Conservation (phyloP, 495 filamentous ascomycete genomes). For the Pyronema omphalodes region DNA sequence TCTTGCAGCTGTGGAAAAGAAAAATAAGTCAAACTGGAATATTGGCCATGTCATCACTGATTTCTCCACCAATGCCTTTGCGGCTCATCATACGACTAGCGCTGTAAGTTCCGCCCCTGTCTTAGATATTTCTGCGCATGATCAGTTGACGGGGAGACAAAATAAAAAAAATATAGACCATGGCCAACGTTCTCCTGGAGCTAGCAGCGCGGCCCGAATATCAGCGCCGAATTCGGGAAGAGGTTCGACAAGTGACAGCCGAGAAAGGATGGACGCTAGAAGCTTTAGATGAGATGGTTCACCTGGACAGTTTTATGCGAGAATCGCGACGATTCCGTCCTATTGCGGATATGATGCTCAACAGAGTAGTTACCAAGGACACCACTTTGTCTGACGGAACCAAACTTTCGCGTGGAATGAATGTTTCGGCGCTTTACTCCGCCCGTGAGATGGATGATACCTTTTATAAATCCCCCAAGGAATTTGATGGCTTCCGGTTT, state of each 20-base stretch:
- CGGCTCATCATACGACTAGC: background rate
- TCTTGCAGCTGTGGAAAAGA: background rate
- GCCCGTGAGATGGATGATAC: background rate
- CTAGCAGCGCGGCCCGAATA: background rate
- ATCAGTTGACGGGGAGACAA: background rate
- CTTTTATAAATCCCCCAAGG: background rate
- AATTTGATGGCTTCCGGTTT: background rate
- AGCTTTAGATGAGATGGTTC: background rate
- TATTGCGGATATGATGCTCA: background rate
- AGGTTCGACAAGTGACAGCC: background rate
- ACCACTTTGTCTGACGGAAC: slow-evolving; percentile 1
- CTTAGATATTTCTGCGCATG: background rate
- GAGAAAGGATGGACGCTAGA: slow-evolving; percentile 1
- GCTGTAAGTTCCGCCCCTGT: background rate
- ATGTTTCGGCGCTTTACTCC: background rate
- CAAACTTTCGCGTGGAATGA: background rate
- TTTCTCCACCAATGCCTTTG: background rate
- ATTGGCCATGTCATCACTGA: background rate
- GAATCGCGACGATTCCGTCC: background rate
- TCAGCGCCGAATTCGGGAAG: background rate
- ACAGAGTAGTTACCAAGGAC: background rate
- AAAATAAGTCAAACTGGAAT: background rate
- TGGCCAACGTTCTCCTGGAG: background rate
- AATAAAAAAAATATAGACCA: background rate
- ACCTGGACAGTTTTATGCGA: slow-evolving; percentile 1